A percentile compares a stretch with the other conserved stretches of the same genome.
These are phyloP conservation scores for Polyplosphaeria fusca DNA, from an alignment of 495 filamentous ascomycete species.

Conservation along the genomic window DNA sequence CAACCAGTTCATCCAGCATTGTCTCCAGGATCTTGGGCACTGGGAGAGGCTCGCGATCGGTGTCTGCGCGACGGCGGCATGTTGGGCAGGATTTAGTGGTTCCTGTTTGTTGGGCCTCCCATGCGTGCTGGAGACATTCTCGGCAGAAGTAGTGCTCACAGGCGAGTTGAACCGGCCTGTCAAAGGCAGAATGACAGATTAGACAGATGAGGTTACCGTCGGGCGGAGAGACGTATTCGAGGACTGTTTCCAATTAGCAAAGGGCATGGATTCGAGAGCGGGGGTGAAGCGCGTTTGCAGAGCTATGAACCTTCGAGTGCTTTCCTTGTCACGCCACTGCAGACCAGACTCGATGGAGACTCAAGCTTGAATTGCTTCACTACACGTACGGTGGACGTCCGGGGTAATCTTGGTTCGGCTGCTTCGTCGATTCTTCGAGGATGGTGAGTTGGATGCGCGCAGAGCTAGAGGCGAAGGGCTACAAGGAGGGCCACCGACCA, in stretches of 20 bases:
- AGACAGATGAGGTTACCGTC: slow-evolving; percentile 80
- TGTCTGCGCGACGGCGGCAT: slow-evolving; percentile 37
- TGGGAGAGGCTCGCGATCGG: slow-evolving; percentile 9
- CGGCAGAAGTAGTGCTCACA: slow-evolving; percentile 68
- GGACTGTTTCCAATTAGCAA: no score
- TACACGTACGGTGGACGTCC: slow-evolving; percentile 68
- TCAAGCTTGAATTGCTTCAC: no score
- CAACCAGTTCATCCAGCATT: slow-evolving; percentile 73
- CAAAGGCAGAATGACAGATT: slow-evolving; percentile 74
- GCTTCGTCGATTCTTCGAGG: slow-evolving; percentile 30
- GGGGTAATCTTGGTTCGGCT: slow-evolving; percentile 34
- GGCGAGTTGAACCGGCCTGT: slow-evolving; percentile 65
- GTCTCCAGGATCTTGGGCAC: slow-evolving; percentile 56
- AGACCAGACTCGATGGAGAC: slow-evolving; percentile 27
- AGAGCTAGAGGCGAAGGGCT: slow-evolving; percentile 31
- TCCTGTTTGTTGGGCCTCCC: slow-evolving; percentile 21
- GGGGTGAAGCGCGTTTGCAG: no score
- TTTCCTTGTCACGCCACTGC: no score
- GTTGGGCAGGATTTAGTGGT: slow-evolving; percentile 40
- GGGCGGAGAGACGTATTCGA: slow-evolving; percentile 66
- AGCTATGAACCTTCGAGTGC: no score
- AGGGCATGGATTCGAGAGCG: no score
- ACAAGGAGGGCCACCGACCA: slow-evolving; percentile 33
- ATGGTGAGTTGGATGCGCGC: slow-evolving; percentile 32
- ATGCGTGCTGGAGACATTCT: slow-evolving; percentile 56